Base-by-base conservation (phyloP, 108 stramenopile genomes). In the Cyclotella distinguenda region DNA sequence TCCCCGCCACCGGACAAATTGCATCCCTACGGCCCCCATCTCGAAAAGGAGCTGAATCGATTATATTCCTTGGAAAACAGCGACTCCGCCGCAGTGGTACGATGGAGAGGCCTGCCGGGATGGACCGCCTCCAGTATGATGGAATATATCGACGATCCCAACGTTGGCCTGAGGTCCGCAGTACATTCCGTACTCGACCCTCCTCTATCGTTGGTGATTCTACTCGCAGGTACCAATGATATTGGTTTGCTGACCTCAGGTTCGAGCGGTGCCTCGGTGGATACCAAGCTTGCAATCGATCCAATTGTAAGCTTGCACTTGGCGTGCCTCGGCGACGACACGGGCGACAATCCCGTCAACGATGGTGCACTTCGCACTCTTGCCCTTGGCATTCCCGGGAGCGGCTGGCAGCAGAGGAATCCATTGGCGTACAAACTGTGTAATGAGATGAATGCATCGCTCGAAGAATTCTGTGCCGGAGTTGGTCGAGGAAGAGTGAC, bases 191-290 rank as follows among this genome's bases (percentile, higher is more conserved):
- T 81, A 27, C 43, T 64, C 46, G 51, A 80, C 49, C 82, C 82
- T 60, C 26, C 79, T 1, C 15, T 85, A 0, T 72, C 73, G 4
- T 54, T 87, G 39, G 77, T 82, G 10, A 77, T 87, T 32, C 55
- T 87, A 31, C 51, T 88, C 32, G 86, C 85, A 13, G 86, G 86
- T 5, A 83, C 86, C 0, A 88, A 91, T 74, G 86, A 88, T 78
- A 66, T 91, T 45, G 86, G 74, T 28, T 74, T 75, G 67, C 31
- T 63, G 15, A 61, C 66, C 16, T 79, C 78, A 9, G 16, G 15
- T 32, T 10, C 26, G 7, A 38, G 19, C 19, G 44, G 11, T 53
- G 54, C 28, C 22, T 31, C 1, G 31, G 36, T 42, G 22, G 50
- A 60, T 59, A 33, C 8, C 28, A 27, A 40, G 3, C 3, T 5